Conservation (phyloP, 331 rosid species). For the Acacia concinna region DNA sequence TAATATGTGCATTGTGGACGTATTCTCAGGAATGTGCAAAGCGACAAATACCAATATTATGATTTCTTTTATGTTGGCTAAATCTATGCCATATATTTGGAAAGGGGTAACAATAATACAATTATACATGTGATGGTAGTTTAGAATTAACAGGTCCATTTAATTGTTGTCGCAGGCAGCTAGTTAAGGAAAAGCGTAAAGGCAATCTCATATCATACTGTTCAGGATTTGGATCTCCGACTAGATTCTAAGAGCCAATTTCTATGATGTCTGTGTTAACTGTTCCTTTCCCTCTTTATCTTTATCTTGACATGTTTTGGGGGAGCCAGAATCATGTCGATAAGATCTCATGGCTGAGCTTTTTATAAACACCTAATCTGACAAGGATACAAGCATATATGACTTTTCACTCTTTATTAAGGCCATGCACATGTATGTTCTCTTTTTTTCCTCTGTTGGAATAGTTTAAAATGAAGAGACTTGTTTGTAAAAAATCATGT, state of each 20-base stretch:
- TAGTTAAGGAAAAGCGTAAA: neutral
- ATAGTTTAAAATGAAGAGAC: too few species aligned
- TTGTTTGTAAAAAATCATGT: too few species aligned
- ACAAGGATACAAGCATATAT: slow-evolving; percentile 42
- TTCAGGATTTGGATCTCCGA: slow-evolving; percentile 9
- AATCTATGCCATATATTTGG: neutral
- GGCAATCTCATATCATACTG: slow-evolving; percentile 1
- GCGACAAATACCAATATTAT: neutral
- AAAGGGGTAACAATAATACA: neutral
- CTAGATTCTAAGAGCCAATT: slow-evolving; percentile 35
- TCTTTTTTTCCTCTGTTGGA: too few species aligned
- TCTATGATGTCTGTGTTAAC: neutral
- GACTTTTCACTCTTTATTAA: slow-evolving; percentile 50
- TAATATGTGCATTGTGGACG: neutral
- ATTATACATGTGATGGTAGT: neutral
- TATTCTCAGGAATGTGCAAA: neutral
- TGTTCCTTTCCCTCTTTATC: slow-evolving; percentile 18
- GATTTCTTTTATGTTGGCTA: neutral
- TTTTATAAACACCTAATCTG: slow-evolving; percentile 68
- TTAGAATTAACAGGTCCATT: neutral
- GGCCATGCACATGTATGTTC: slow-evolving; percentile 46
- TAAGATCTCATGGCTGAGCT: slow-evolving; percentile 60
- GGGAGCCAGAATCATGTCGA: slow-evolving; percentile 60
- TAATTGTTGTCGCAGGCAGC: neutral
- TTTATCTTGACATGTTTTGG: slow-evolving; percentile 28